A percentile compares a stretch with the other conserved stretches of the same genome.
phyloP scores from a whole-genome alignment of 495 filamentous ascomycete species.

The Chaetomium fimeti region DNA sequence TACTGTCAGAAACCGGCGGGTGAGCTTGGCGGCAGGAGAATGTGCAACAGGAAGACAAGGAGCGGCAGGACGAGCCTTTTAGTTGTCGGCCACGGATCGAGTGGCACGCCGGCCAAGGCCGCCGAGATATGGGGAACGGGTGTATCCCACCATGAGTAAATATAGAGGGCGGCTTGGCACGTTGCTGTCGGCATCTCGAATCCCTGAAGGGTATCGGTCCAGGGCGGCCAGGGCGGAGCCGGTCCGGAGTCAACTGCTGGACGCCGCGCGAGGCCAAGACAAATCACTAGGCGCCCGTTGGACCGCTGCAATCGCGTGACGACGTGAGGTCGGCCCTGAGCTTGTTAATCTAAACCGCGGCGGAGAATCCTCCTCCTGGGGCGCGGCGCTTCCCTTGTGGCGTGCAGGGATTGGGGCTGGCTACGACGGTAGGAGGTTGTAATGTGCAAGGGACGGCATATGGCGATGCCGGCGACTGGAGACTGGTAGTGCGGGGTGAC shows the following conservation, averaged over 20 bases:
- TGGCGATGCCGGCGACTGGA: slow-evolving; percentile 8
- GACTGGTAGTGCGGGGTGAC: slow-evolving; percentile 9
- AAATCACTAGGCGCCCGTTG: slow-evolving; percentile 23
- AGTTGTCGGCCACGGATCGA: background rate
- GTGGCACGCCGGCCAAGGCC: slow-evolving; percentile 11
- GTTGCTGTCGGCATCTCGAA: slow-evolving; percentile 23
- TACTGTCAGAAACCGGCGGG: slow-evolving; percentile 2
- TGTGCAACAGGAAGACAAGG: slow-evolving; percentile 7
- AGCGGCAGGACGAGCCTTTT: slow-evolving; percentile 19
- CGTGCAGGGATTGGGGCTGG: slow-evolving; percentile 2
- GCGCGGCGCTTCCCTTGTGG: background rate
- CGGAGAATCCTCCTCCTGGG: slow-evolving; percentile 28
- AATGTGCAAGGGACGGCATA: slow-evolving; percentile 12
- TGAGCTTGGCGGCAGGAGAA: slow-evolving; percentile 18
- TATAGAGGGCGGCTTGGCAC: slow-evolving; percentile 30
- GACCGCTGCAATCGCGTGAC: slow-evolving; percentile 33
- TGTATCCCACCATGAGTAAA: slow-evolving; percentile 31
- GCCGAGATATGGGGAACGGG: slow-evolving; percentile 21
- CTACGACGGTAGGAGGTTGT: background rate
- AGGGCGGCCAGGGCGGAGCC: slow-evolving; percentile 13
- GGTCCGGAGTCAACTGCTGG: slow-evolving; percentile 17
- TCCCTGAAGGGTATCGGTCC: background rate
- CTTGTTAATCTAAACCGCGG: slow-evolving; percentile 28
- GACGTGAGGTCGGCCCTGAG: slow-evolving; percentile 24
- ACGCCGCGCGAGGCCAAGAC: slow-evolving; percentile 21